Evolutionary conservation across 1,284 basidiomycete genomes (phyloP).

Genomic region (Ustilago vetiveriae): DNA sequence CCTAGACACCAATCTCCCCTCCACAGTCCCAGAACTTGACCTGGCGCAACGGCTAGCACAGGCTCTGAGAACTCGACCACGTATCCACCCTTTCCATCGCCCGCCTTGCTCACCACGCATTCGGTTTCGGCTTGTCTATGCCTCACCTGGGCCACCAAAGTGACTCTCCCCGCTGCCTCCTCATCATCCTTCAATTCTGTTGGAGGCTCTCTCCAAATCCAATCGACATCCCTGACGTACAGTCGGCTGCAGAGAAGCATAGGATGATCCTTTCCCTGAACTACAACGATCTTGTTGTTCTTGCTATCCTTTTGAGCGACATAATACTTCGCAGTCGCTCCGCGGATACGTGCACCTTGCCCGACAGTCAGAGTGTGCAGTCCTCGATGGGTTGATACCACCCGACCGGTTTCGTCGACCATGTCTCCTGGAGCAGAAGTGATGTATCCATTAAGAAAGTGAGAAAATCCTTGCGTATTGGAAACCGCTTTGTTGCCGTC

Average conservation of each 20-base stretch:
- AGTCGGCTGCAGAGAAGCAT: conserved; percentile 71
- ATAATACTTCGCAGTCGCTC: conserved; percentile 76
- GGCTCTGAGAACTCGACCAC: conserved; percentile 71
- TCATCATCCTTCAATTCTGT: conserved; percentile 69
- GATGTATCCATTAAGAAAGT: conserved; percentile 75
- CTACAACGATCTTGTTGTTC: conserved; percentile 77
- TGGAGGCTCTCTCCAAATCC: conserved; percentile 30
- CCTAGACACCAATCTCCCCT: conserved; percentile 82
- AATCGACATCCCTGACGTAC: conserved; percentile 24
- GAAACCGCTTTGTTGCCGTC: conserved; percentile 12
- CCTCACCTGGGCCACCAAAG: conserved; percentile 78
- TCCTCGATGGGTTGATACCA: conserved; percentile 77
- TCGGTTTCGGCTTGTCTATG: conserved; percentile 75
- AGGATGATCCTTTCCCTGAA: conserved; percentile 78
- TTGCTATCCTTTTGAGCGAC: conserved; percentile 78
- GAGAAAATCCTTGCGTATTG: conserved; percentile 30
- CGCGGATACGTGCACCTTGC: conserved; percentile 76
- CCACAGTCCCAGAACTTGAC: conserved; percentile 82
- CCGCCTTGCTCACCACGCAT: conserved; percentile 68
- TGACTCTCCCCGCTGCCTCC: conserved; percentile 71
- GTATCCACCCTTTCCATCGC: conserved; percentile 15
- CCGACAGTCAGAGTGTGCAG: conserved; percentile 91
- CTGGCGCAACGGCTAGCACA: conserved; percentile 78
- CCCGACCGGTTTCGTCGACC: conserved; percentile 73
- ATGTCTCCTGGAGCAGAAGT: conserved; percentile 76